Evolutionary conservation across 2,329 filamentous ascomycete species (phyloP), one percentile per base, ranked within the genome.

Genomic region (Aspergillus hiratsukae): DNA sequence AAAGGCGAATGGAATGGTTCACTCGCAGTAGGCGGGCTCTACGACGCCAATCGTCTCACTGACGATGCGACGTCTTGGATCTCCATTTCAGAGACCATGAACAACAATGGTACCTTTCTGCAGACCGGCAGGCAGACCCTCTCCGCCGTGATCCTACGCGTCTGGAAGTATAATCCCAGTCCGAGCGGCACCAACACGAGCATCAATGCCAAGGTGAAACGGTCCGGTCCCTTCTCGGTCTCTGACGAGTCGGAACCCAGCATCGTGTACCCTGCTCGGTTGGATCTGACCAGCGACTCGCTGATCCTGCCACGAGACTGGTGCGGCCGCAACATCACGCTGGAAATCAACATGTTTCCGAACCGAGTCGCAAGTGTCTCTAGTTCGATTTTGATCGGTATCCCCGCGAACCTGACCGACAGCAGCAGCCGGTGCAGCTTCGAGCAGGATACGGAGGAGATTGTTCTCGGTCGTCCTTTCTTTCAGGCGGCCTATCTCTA

Each of bases 401-500:
- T 46, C 14, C 43, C 43, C 9, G 21, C 21, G 19, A 46, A 46
- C 4, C 21, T 46, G 10, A 46, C 43, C 43, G 43, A 46, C 43
- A 23, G 9, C 43, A 11, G 19, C 43, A 21, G 21, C 43, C 43
- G 43, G 19, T 46, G 43, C 11, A 46, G n/a, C 21, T 46, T 46
- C 4, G 43, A 46, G 43, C 19, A 46, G 11, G 3, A 46, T 46
- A 46, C 43, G 2, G 9, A 25, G 11, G 43, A 27, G 43, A 25
- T 55, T 19, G 28, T 52, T 5, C 41, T 55, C 1, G 53, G 53
- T 7, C 17, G 53, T 11, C 53, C 53, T 31, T 55, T 55, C 29
- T 55, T 55, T 21, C 53, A 55, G 40, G 53, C 53, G 1, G 40
- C 53, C 3, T 55, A 55, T 41, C n/a, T 55, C 17, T 55, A 55